Base-by-base conservation (phyloP, 164 flowering plant species). In the Buxus sempervirens region DNA sequence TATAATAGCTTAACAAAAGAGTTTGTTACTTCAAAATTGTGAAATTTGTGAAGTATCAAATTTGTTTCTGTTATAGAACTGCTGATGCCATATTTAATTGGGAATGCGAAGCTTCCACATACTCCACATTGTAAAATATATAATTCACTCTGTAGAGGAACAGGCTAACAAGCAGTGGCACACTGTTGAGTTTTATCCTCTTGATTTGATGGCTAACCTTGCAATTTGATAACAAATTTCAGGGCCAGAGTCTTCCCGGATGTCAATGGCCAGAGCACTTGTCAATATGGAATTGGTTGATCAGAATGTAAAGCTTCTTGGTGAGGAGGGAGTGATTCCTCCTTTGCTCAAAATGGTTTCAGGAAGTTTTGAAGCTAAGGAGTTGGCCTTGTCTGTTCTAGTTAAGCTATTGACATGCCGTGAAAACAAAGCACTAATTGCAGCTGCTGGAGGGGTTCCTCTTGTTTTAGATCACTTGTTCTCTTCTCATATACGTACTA, bases 331-430 rank as follows among this genome's bases (percentile, higher is more conserved):
- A 21, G 70, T 81, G 23, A 83, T 89, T 65, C 79, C 82, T 65
- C 81, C 82, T 23, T 74, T 89, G 77, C 86, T 89, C 55, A 79
- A 75, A 72, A 85, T 89, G 95, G 51, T 65, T 61, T 82, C 84
- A 27, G 82, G 74, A 28, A 79, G 67, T 63, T 53, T 84, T 18
- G 88, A 83, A 64, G 66, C 82, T 24, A 83, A 82, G 73, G 83
- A 80, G 20, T 42, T 70, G 32, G 81, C 88, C 32, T 72, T 87
- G 45, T 73, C 85, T 72, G 81, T 79, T 24, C 73, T 89, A 24
- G 77, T 73, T 51, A 87, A 87, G 75, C 73, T 89, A 21, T 77
- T 80, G 32, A 59, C 62, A 64, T 87, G 81, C 66, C 70, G 20
- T 45, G 76, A 72, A 60, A 89, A 87, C 74, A 85, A 83, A 74